Evolutionary conservation across 202 grass and related monocot species (phyloP).

Genomic region (Zizania palustris): DNA sequence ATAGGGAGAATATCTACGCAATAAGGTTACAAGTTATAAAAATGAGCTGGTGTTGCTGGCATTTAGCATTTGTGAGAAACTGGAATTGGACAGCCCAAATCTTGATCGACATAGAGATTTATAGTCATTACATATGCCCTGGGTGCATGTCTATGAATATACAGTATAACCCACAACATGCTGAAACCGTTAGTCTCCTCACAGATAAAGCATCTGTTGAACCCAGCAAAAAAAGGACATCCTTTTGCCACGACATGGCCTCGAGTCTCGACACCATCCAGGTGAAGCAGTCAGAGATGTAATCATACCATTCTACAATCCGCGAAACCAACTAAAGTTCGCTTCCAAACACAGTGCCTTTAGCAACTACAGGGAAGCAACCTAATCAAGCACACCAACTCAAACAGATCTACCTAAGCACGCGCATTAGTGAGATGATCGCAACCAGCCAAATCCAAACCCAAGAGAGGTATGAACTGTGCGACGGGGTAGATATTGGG

Average conservation of each 20-base stretch:
- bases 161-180: background rate
- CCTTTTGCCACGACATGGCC: background rate
- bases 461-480: background rate
- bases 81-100: background rate
- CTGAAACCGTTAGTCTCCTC: background rate
- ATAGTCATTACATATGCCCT: background rate
- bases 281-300: background rate
- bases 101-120: background rate
- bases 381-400: background rate
- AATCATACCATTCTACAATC: background rate
- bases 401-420: constrained; percentile 13
- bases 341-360: background rate
- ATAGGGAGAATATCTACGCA: background rate
- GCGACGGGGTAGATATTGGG: background rate
- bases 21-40: background rate
- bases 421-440: background rate
- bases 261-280: background rate
- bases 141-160: background rate
- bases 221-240: background rate
- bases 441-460: background rate
- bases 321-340: background rate
- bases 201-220: background rate
- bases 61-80: background rate
- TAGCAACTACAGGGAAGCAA: background rate
- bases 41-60: background rate